Conservation (phyloP, 2,329 filamentous ascomycete species). For the Didymella arachidicola region DNA sequence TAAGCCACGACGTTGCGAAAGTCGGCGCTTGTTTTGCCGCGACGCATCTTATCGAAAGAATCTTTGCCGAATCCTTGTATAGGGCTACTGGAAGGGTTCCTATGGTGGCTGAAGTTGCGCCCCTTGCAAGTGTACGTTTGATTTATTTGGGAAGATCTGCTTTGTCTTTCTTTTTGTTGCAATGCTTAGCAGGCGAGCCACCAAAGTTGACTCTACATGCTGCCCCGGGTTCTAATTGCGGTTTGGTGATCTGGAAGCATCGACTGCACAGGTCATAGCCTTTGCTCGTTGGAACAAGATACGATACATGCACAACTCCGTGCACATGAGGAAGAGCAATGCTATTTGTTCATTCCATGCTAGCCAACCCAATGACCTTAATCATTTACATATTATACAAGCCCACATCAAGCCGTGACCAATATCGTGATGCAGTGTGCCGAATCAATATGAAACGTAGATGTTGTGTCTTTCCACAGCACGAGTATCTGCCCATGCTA, state of each 20-base stretch:
- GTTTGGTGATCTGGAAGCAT: not conserved
- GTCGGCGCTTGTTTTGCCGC: too few relatives aligned
- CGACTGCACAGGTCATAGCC: not conserved
- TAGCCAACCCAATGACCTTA: constrained; percentile 13
- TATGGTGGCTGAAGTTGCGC: not conserved
- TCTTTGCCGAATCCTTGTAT: not conserved
- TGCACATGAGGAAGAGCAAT: not conserved
- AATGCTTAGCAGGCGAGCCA: not conserved
- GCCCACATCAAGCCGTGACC: constrained; percentile 7
- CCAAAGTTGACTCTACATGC: not conserved
- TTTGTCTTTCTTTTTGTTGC: not conserved
- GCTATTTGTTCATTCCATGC: constrained; percentile 11
- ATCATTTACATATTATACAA: constrained; percentile 31
- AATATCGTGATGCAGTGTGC: constrained; percentile 1
- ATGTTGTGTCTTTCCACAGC: not conserved
- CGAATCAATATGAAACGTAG: constrained; percentile 3
- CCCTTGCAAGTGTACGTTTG: not conserved
- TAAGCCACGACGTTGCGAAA: not conserved
- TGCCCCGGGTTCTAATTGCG: not conserved
- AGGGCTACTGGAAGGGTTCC: too few relatives aligned
- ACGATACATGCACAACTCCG: too few relatives aligned
- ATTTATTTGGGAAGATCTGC: constrained; percentile 2
- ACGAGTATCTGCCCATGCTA: not conserved
- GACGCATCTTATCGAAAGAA: not conserved
- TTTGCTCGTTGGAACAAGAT: not conserved